Percentiles rank a stretch among this genome's conserved stretches.
These are phyloP conservation scores for Parietaria judaica DNA, from an alignment of 306 rosid species.

Conservation along the genomic window DNA sequence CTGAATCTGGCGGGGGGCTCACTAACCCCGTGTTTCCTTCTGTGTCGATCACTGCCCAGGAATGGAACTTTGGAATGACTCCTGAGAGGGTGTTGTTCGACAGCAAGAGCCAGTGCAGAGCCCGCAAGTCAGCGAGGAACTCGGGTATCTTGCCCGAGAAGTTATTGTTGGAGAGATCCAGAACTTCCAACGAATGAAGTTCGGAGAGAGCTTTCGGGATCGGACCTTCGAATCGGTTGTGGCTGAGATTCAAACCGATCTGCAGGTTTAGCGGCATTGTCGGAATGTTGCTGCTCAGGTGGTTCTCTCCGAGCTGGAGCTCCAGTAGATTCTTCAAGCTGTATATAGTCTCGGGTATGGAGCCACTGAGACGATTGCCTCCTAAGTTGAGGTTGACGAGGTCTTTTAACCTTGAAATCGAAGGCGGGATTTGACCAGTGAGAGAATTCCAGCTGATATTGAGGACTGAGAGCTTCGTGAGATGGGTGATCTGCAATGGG, in stretches of 20 bases:
- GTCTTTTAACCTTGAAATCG: slow-evolving; percentile 21
- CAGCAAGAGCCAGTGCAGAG: slow-evolving; percentile 48
- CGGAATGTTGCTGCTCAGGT: slow-evolving; percentile 48
- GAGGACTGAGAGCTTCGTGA: slow-evolving; percentile 24
- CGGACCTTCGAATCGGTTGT: slow-evolving; percentile 44
- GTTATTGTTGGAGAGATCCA: slow-evolving; percentile 73
- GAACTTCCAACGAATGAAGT: slow-evolving; percentile 35
- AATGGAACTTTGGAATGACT: slow-evolving; percentile 14
- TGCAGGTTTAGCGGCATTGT: slow-evolving; percentile 45
- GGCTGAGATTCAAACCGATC: slow-evolving; percentile 68
- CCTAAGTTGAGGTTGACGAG: slow-evolving; percentile 44
- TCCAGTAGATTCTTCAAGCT: slow-evolving; percentile 30
- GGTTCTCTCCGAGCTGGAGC: slow-evolving; percentile 65
- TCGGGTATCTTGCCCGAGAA: slow-evolving; percentile 53
- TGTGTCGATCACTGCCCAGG: slow-evolving; percentile 14
- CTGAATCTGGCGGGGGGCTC: background rate
- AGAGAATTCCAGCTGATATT: slow-evolving; percentile 67
- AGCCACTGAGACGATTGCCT: slow-evolving; percentile 45
- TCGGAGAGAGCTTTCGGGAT: slow-evolving; percentile 31
- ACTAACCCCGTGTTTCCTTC: slow-evolving; percentile 22
- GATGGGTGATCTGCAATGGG: slow-evolving; percentile 32
- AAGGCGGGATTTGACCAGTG: slow-evolving; percentile 47
- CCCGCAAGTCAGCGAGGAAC: slow-evolving; percentile 8
- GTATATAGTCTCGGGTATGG: slow-evolving; percentile 35
- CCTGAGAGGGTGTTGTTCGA: slow-evolving; percentile 57